Percentiles rank a stretch among this genome's conserved stretches.
These are phyloP conservation scores for Termitomyces sp. DNA, from an alignment of 768 basidiomycete species.

Conservation along the genomic window DNA sequence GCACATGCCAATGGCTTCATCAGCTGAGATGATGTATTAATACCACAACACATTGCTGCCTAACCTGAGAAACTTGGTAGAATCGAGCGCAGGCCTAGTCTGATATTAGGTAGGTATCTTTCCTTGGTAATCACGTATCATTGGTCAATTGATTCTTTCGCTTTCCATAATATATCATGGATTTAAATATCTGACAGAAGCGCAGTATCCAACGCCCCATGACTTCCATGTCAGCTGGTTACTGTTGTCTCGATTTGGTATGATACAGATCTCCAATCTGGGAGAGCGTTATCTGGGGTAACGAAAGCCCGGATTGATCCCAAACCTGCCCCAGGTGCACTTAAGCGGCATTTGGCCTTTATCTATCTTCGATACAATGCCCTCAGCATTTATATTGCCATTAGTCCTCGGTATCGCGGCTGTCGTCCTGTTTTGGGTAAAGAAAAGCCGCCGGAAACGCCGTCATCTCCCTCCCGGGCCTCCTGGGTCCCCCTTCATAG, in stretches of 20 bases:
- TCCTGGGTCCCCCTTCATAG: slow-evolving; percentile 28
- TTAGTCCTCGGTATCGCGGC: not conserved
- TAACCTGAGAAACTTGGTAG: too few species aligned
- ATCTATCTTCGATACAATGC: not conserved
- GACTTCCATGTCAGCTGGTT: not conserved
- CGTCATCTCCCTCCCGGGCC: slow-evolving; percentile 26
- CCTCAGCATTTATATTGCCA: not conserved
- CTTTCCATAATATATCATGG: too few species aligned
- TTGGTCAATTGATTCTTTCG: too few species aligned
- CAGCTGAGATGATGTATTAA: too few species aligned
- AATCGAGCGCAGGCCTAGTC: too few species aligned
- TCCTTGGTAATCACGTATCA: too few species aligned
- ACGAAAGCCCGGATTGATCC: not conserved
- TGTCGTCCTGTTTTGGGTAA: not conserved
- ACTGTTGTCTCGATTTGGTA: not conserved
- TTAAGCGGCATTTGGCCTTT: not conserved
- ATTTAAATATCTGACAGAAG: too few species aligned
- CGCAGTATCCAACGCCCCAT: too few species aligned
- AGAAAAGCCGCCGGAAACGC: not conserved
- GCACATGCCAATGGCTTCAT: too few species aligned
- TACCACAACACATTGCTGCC: too few species aligned
- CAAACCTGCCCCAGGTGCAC: not conserved
- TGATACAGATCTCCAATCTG: not conserved
- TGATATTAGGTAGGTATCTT: too few species aligned
- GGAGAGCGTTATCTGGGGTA: not conserved